Evolutionary conservation across 2,329 filamentous ascomycete species (phyloP).

Genomic region (Hypoxylon sp.): DNA sequence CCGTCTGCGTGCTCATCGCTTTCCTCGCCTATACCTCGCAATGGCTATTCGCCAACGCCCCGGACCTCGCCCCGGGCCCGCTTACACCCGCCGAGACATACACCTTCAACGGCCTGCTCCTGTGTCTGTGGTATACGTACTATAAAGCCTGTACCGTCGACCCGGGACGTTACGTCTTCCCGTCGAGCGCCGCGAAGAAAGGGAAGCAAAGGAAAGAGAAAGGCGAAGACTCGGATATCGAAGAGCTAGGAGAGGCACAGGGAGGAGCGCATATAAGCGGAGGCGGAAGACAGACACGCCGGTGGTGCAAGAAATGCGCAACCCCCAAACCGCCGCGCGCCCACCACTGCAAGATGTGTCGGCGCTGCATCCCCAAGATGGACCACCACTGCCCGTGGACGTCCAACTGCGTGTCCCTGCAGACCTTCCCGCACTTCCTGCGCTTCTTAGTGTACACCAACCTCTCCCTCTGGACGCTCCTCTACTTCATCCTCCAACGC

Average conservation of each 20-base stretch:
- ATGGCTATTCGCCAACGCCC: constrained; percentile 72
- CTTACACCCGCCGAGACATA: constrained; percentile 67
- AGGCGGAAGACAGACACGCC: constrained; percentile 33
- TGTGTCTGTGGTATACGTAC: constrained; percentile 77
- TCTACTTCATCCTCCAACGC: constrained; percentile 70
- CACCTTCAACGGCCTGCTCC: constrained; percentile 74
- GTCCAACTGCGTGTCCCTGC: constrained; percentile 82
- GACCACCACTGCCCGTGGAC: constrained; percentile 92
- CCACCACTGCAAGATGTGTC: constrained; percentile 84
- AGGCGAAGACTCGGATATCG: constrained; percentile 40
- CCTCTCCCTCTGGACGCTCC: constrained; percentile 71
- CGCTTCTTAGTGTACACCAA: constrained; percentile 81
- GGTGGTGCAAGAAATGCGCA: constrained; percentile 82
- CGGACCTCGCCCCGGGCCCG: constrained; percentile 70
- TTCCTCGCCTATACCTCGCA: constrained; percentile 81
- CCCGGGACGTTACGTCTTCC: constrained; percentile 66
- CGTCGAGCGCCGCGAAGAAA: constrained; percentile 35
- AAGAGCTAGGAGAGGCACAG: constrained; percentile 31
- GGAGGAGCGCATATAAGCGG: constrained; percentile 37
- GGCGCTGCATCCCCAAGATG: constrained; percentile 82
- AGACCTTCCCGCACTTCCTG: constrained; percentile 84
- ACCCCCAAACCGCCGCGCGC: constrained; percentile 80
- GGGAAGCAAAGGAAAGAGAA: constrained; percentile 47
- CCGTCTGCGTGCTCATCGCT: constrained; percentile 72
- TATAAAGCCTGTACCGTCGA: constrained; percentile 68